A percentile compares a stretch with the other conserved stretches of the same genome.
Evolutionary conservation across 2,329 filamentous ascomycete genomes (phyloP).

Genomic region (Talaromyces sp.): DNA sequence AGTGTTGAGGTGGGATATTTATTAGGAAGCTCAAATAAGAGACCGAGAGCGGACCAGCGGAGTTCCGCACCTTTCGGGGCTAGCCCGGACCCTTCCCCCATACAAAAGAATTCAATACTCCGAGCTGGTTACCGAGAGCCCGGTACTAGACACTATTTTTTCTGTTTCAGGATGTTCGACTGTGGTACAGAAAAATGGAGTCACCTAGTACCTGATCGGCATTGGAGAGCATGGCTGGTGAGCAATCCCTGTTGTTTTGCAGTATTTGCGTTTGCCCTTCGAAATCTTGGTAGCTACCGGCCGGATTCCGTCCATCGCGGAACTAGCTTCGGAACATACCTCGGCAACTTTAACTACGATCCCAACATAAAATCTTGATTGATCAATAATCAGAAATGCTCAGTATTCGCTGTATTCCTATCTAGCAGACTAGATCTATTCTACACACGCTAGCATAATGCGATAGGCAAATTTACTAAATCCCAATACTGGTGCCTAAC

Average conservation of each 20-base stretch:
- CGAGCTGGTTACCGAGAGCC: not conserved
- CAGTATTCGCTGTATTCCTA: not conserved
- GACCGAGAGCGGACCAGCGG: not conserved
- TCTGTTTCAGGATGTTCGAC: not conserved
- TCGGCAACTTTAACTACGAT: not conserved
- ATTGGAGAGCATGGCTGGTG: not conserved
- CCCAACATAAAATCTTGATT: not conserved
- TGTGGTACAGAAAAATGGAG: not conserved
- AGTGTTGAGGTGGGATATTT: not conserved
- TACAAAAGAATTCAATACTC: not conserved
- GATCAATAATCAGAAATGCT: not conserved
- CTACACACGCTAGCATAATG: not conserved
- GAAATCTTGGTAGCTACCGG: not conserved
- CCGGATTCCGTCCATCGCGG: not conserved
- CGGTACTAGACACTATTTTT: not conserved
- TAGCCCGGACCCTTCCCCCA: not conserved
- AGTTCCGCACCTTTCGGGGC: not conserved
- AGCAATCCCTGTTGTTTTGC: not conserved
- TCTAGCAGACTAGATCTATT: not conserved
- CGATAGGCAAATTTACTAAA: not conserved
- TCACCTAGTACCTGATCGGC: no score
- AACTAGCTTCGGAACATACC: not conserved
- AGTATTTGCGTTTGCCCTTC: not conserved
- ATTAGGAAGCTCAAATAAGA: not conserved
- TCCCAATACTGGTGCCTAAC: not conserved